Evolutionary conservation across 495 filamentous ascomycete species (phyloP), one percentile per base, ranked within the genome.

Genomic region (Amphirosellinia nigrospora): DNA sequence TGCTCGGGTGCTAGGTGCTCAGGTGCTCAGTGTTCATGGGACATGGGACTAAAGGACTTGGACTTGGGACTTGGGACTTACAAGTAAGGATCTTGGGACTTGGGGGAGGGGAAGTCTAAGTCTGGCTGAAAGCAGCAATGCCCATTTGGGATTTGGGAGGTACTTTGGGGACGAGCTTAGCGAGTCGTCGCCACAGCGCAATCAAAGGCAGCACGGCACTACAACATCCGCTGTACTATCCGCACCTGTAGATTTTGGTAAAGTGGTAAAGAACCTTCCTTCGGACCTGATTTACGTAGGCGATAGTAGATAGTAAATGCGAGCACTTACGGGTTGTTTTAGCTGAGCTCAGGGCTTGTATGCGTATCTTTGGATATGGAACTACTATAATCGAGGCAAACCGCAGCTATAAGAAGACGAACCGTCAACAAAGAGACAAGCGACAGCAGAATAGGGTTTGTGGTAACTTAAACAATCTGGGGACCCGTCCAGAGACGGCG

Each of bases 51-150:
- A n/a, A n/a, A n/a, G n/a, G n/a, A n/a, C n/a, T n/a, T n/a, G n/a
- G n/a, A n/a, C n/a, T n/a, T n/a, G n/a, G n/a, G n/a, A n/a, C n/a
- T n/a, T n/a, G n/a, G n/a, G n/a, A n/a, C n/a, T n/a, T n/a, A n/a
- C n/a, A n/a, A n/a, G n/a, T n/a, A n/a, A n/a, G n/a, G n/a, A n/a
- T n/a, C n/a, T n/a, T n/a, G n/a, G n/a, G n/a, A n/a, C n/a, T 59
- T 63, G 39, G 52, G 65, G 41, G 53, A 52, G 69, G 39, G 67
- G 41, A 63, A 59, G 62, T 61, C 62, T 71, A 63, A 59, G 62
- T 61, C 62, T 71, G 69, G 69, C 69, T 71, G 69, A 71, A 71
- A 71, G 62, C 69, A 71, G 69, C 61, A 71, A 66, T 62, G 30
- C 64, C 64, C 32, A 38, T 67, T 67, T 59, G 36, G 64, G 64